Base-by-base conservation (phyloP, 1,284 basidiomycete species). In the Cutaneotrichosporon cyanovorans region DNA sequence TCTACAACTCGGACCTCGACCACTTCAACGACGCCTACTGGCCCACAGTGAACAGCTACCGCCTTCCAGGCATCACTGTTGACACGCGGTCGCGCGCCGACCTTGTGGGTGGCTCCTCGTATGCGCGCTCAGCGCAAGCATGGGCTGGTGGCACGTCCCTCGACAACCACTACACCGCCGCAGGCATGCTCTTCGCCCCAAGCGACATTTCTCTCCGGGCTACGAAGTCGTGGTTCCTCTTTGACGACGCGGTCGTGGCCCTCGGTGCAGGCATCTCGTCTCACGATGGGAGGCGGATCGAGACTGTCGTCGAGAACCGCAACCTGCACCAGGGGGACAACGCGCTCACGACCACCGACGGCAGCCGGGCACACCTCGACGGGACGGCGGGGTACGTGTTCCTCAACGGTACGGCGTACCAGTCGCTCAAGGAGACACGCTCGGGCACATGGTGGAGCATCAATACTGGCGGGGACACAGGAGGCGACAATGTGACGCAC, bases 21-120 rank as follows among this genome's bases (percentile, higher is more conserved):
- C 38, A 40, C 23, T 40, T 40, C 38, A 25, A 23, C 21, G 38
- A 40, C 23, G n/a, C 21, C 5, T 40, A 28, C 38, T 28, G 38
- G 38, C 38, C 38, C 7, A 40, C 23, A n/a, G 38, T 40, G n/a
- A 16, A 25, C 38, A 5, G 14, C 14, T 25, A 40, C 21, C 21
- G 21, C 5, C 38, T 40, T 7, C 38, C 38, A 15, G 38, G 38
- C 22, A 40, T 30, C n/a, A 40, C 38, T 19, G 38, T 25, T 14
- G 22, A 23, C 21, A 40, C 5, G 10, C 23, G 23, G n/a, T 9
- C 23, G 19, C 38, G 21, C 12, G 38, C 22, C 22, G 38, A 16
- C 21, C n/a, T 28, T 12, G 19, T 25, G 12, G n/a, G 21, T 14
- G 22, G 3, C 11, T 10, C 3, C 23, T 11, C 38, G 25, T 40